Percentiles rank a stretch among this genome's conserved stretches.
These are phyloP conservation scores for Inga laurina DNA, from an alignment of 306 rosid genomes.

Conservation along the genomic window DNA sequence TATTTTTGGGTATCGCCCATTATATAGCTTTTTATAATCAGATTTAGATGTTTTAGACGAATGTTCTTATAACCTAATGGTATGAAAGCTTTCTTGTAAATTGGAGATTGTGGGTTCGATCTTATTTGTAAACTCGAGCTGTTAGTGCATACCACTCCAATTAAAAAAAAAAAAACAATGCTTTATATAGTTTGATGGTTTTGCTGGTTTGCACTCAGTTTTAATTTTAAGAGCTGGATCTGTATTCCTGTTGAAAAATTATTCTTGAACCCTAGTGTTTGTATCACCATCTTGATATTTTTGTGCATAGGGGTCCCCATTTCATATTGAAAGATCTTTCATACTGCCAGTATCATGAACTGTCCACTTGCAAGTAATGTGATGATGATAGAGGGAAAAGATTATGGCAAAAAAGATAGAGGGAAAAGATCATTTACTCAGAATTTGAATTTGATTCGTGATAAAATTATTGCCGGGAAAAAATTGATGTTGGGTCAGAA, in stretches of 20 bases:
- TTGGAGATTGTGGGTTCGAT: too few species aligned
- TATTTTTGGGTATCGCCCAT: not conserved
- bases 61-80: too few species aligned
- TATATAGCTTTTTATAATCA: constrained; percentile 11
- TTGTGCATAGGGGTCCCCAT: not conserved
- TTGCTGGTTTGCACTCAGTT: constrained; percentile 42
- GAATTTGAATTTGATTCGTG: not conserved
- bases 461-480: not conserved
- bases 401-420: not conserved
- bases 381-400: not conserved
- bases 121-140: too few species aligned
- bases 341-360: not conserved
- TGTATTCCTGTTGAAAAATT: not conserved
- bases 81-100: too few species aligned
- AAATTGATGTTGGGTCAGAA: not conserved
- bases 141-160: too few species aligned
- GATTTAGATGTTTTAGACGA: constrained; percentile 15
- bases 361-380: not conserved
- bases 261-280: not conserved
- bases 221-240: constrained; percentile 34
- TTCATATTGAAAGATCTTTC: not conserved
- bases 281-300: constrained; percentile 18
- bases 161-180: not conserved
- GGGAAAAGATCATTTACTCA: not conserved
- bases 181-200: constrained; percentile 6